phyloP scores from a whole-genome alignment of 176 grass and related monocot species.

The Eragrostis curvula region DNA sequence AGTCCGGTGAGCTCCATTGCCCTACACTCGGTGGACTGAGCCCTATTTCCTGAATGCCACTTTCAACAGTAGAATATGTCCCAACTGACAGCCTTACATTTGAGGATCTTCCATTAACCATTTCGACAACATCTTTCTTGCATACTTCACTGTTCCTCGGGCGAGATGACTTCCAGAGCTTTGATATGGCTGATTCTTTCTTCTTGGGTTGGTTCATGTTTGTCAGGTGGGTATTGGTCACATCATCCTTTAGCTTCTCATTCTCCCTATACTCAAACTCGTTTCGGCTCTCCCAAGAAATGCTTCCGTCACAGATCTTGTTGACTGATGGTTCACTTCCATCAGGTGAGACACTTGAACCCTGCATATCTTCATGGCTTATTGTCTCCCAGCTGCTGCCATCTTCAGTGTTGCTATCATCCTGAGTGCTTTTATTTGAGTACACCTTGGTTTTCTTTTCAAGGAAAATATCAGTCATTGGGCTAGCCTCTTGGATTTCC shows the following conservation, averaged over 20 bases:
- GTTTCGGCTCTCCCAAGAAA: constrained; percentile 52
- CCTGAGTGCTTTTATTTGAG: constrained; percentile 49
- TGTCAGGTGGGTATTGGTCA: constrained; percentile 34
- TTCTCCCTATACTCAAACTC: constrained; percentile 48
- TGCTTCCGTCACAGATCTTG: constrained; percentile 67
- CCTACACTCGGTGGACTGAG: constrained; percentile 61
- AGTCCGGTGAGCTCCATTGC: constrained; percentile 86
- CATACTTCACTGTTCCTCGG: constrained; percentile 63
- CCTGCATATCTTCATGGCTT: constrained; percentile 72
- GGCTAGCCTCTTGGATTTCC: constrained; percentile 70
- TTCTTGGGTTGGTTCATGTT: constrained; percentile 68
- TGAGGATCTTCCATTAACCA: constrained; percentile 57
- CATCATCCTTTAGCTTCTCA: constrained; percentile 50
- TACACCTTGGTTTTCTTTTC: constrained; percentile 55
- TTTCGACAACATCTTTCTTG: constrained; percentile 61
- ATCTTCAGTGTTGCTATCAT: constrained; percentile 66
- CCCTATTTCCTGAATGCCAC: constrained; percentile 64
- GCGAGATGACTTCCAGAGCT: constrained; percentile 86
- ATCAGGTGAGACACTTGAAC: constrained; percentile 71
- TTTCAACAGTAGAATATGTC: constrained; percentile 64
- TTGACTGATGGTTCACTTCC: constrained; percentile 79
- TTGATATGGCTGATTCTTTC: constrained; percentile 83
- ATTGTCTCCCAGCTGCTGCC: constrained; percentile 95
- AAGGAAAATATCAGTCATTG: constrained; percentile 74
- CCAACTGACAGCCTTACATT: constrained; percentile 62